Percentiles rank a stretch among this genome's conserved stretches.
phyloP scores from a whole-genome alignment of 352 stramenopile genomes.

The Globisporangium parvum region DNA sequence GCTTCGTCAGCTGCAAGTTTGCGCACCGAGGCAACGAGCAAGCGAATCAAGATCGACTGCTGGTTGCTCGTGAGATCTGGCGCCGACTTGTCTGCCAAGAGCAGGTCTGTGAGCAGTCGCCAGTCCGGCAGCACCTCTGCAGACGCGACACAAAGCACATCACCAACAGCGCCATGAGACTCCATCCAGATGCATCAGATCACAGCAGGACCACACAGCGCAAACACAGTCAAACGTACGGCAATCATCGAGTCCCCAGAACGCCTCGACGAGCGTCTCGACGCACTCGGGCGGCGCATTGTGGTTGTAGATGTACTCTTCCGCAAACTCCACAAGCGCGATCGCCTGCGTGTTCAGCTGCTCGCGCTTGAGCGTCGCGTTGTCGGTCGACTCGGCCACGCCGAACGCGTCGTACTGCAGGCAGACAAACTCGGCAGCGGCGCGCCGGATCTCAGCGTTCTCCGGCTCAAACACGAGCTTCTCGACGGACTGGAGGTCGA shows the following conservation, averaged over 20 bases:
- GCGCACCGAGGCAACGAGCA: constrained; percentile 62
- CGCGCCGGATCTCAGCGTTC: constrained; percentile 69
- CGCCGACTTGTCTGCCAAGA: constrained; percentile 76
- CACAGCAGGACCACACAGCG: neutral
- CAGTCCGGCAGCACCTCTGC: constrained; percentile 82
- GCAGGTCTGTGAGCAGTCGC: constrained; percentile 63
- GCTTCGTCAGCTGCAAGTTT: constrained; percentile 40
- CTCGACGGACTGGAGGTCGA: constrained; percentile 74
- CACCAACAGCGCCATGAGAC: constrained; percentile 12
- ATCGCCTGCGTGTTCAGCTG: constrained; percentile 85
- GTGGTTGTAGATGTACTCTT: constrained; percentile 80
- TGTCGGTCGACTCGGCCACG: constrained; percentile 58
- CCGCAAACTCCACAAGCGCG: constrained; percentile 84
- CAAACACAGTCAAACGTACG: constrained; percentile 39
- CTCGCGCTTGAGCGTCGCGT: constrained; percentile 63
- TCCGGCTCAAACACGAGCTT: constrained; percentile 74
- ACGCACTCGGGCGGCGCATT: constrained; percentile 48
- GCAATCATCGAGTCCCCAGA: constrained; percentile 82
- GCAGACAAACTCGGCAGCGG: constrained; percentile 81
- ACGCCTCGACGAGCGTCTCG: constrained; percentile 77
- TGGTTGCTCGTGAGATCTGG: constrained; percentile 76
- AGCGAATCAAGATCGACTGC: constrained; percentile 67
- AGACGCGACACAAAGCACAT: neutral
- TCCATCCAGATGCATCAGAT: constrained; percentile 1
- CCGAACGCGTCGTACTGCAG: constrained; percentile 87